Conservation (phyloP, 2,329 filamentous ascomycete species). For the Cercospora citrullina region DNA sequence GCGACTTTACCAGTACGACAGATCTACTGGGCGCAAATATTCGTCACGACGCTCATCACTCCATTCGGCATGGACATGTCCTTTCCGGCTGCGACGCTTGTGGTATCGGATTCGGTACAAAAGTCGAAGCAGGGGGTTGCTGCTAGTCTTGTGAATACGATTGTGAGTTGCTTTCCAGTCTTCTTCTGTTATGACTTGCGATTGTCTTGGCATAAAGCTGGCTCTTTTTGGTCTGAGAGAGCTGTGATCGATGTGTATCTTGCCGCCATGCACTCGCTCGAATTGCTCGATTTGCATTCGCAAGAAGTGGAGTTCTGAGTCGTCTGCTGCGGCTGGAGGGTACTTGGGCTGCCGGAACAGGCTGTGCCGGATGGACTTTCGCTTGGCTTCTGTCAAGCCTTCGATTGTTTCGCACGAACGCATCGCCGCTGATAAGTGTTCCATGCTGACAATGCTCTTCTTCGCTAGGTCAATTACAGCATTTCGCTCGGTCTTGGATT, state of each 20-base stretch:
- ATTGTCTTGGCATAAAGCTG: not conserved
- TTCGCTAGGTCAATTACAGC: conserved; percentile 60
- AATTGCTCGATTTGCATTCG: conserved; percentile 9
- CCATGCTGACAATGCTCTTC: conserved; percentile 2
- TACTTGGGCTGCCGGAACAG: not conserved
- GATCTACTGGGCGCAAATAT: conserved; percentile 65
- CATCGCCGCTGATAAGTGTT: conserved; percentile 2
- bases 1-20: conserved; percentile 55
- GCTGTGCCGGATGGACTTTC: not conserved
- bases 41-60: conserved; percentile 56
- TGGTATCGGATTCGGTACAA: conserved; percentile 56
- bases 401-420: not conserved
- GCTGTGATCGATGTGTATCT: not conserved
- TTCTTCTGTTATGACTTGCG: not conserved
- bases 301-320: not conserved
- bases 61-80: conserved; percentile 63
- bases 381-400: not conserved
- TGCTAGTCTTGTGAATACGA: conserved; percentile 60
- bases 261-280: conserved; percentile 10
- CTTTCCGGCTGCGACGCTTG: conserved; percentile 62
- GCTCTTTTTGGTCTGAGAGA: not conserved
- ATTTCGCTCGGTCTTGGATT: conserved; percentile 67
- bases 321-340: not conserved
- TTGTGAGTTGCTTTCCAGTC: conserved; percentile 22
- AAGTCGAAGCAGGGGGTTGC: conserved; percentile 54